Base-by-base conservation (phyloP, 306 rosid species). In the Vigna mungo region DNA sequence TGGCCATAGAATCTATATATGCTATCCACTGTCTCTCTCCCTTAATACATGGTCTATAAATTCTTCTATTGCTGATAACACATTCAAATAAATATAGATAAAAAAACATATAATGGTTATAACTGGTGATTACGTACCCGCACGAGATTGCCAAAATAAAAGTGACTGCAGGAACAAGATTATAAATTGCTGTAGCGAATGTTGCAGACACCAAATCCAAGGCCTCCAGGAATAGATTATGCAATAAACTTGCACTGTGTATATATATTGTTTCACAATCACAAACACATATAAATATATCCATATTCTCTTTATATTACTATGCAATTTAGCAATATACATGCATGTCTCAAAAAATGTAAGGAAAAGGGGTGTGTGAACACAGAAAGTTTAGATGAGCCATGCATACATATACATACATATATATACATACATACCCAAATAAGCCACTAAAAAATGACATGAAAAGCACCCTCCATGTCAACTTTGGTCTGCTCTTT, bases 121-220 rank as follows among this genome's bases (percentile, higher is more conserved):
- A 21, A 54, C 4, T 53, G 52, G 82, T 59, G 60, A 34, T 16
- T 62, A 36, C 62, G 12, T 78, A 90, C 93, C 91, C 41, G 43
- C 78, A 83, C 7, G 54, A 65, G 67, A 89, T 39, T n/a, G 93
- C 92, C 47, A 91, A 54, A 20, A 86, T 10, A 48, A 88, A 91
- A 32, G 96, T 89, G 30, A 86, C 43, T 39, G 88, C 90, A 9
- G 93, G 93, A 78, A 41, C 7, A n/a, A 91, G 87, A 34, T 89
- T 90, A 27, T 17, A 23, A 36, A 86, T 75, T 59, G 93, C 92
- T 0, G 92, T 67, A 20, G 83, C 89, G 80, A 82, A 87, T 27
- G 93, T 87, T 64, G 90, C 86, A 1, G 92, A 89, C 27, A 91
- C 87, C 61, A 87, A 68, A 25, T 82, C 76, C 66, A 89, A 49